Conservation (phyloP, 2,329 filamentous ascomycete species). For the Stagonosporopsis vannaccii region DNA sequence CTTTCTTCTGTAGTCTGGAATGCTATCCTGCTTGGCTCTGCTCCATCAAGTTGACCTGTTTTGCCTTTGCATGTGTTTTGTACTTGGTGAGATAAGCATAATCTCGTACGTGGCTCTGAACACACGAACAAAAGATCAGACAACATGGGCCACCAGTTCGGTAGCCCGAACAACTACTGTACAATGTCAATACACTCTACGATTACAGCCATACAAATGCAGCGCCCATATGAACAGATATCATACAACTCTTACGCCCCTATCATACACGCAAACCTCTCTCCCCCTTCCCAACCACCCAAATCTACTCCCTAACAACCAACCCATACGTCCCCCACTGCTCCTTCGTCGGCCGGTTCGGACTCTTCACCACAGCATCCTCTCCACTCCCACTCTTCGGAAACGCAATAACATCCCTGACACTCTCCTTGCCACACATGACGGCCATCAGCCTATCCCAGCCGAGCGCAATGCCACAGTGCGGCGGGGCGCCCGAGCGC, state of each 20-base stretch:
- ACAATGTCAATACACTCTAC: not conserved
- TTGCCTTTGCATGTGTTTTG: not conserved
- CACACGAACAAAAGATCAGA: not conserved
- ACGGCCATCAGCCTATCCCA: slow-evolving; percentile 88
- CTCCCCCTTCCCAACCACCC: too few species aligned
- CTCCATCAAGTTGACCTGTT: not conserved
- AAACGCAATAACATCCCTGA: slow-evolving; percentile 95
- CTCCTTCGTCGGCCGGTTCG: slow-evolving; percentile 70
- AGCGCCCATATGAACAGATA: not conserved
- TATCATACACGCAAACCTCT: not conserved
- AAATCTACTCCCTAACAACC: slow-evolving; percentile 28
- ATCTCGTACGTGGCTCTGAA: not conserved
- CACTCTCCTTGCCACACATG: slow-evolving; percentile 76
- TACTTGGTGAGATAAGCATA: not conserved
- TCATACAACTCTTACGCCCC: not conserved
- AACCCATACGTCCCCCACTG: slow-evolving; percentile 68
- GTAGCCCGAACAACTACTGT: not conserved
- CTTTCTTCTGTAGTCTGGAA: slow-evolving; percentile 16
- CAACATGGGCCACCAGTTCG: not conserved
- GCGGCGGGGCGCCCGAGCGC: slow-evolving; percentile 86
- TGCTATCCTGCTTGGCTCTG: not conserved
- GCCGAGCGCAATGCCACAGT: slow-evolving; percentile 90
- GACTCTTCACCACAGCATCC: slow-evolving; percentile 82
- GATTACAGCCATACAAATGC: not conserved
- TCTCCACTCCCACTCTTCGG: slow-evolving; percentile 92